These are phyloP conservation scores for Sporisorium sorghi DNA, from an alignment of 1,284 basidiomycete species.

Conservation along the genomic window DNA sequence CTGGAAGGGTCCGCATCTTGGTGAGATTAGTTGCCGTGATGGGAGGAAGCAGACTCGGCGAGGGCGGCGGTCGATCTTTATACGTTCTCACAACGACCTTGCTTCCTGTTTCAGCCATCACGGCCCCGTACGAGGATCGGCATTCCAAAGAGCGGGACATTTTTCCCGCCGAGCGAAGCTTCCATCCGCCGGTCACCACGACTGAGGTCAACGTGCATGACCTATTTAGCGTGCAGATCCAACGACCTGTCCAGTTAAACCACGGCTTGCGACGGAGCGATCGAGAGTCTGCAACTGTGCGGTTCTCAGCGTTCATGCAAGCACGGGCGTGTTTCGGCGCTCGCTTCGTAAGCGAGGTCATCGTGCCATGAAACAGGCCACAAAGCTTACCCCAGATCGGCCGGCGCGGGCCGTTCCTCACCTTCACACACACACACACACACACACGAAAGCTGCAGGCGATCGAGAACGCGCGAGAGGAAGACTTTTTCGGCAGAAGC, in stretches of 20 bases:
- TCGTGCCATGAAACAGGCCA: slow-evolving; percentile 5
- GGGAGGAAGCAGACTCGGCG: too few relatives aligned
- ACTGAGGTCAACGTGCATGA: slow-evolving; percentile 2
- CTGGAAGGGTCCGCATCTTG: slow-evolving; percentile 11
- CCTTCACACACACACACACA: too few relatives aligned
- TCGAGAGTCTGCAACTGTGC: background rate
- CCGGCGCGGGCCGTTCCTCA: too few relatives aligned
- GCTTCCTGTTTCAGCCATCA: background rate
- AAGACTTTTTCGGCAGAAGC: too few relatives aligned
- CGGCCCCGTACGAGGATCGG: background rate
- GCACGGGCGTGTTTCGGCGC: slow-evolving; percentile 15
- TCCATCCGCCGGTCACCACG: background rate
- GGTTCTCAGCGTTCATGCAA: background rate
- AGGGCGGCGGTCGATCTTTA: too few relatives aligned
- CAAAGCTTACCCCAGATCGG: slow-evolving; percentile 3
- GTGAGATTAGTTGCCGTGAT: too few relatives aligned
- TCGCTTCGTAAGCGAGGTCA: slow-evolving; percentile 9
- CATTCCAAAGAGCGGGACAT: background rate
- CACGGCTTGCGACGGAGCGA: background rate
- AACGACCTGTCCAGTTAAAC: slow-evolving; percentile 11
- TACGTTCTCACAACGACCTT: too few relatives aligned
- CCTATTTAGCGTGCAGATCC: background rate
- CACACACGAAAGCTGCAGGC: too few relatives aligned
- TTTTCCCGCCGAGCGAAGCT: background rate
- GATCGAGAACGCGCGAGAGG: too few relatives aligned